Evolutionary conservation across 371 early-diverging fungal genomes (phyloP).

Genomic region (Syncephalastrum monosporum): DNA sequence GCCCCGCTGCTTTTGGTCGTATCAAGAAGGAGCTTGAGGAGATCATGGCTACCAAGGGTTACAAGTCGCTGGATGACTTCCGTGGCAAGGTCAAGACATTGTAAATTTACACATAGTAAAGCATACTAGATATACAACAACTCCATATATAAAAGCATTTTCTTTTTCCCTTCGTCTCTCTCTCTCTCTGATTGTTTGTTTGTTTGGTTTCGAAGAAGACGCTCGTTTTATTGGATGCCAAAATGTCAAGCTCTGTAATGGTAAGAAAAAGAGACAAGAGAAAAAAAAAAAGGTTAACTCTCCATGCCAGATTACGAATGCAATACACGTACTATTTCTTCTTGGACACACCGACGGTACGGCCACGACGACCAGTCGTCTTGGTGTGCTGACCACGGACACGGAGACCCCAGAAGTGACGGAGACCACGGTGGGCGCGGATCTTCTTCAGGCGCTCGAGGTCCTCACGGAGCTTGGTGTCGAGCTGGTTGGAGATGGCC

Average conservation of each 20-base stretch:
- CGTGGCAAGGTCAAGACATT: conserved; percentile 55
- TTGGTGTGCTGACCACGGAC: conserved; percentile 96
- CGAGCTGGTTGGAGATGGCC: conserved; percentile 92
- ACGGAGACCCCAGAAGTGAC: conserved; percentile 97
- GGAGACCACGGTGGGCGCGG: conserved; percentile 91
- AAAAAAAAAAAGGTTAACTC: no score
- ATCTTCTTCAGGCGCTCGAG: conserved; percentile 97
- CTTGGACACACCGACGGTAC: conserved; percentile 97
- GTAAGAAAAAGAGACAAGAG: no score
- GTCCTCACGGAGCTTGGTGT: conserved; percentile 96
- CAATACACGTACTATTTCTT: conserved; percentile 72
- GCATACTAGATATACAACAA: no score
- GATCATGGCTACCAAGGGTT: conserved; percentile 48
- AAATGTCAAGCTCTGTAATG: no score
- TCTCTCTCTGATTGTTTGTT: no score
- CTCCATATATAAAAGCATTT: no score
- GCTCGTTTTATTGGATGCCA: no score
- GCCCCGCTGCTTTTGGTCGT: conserved; percentile 42
- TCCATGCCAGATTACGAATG: no score
- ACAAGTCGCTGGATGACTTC: conserved; percentile 46
- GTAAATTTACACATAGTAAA: conserved; percentile 20
- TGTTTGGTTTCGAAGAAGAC: no score
- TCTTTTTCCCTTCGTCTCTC: no score
- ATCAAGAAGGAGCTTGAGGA: conserved; percentile 44
- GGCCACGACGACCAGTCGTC: conserved; percentile 98